Percentiles rank a stretch among this genome's conserved stretches.
Evolutionary conservation across 306 rosid species (phyloP).

Genomic region (Rosa lucieae): DNA sequence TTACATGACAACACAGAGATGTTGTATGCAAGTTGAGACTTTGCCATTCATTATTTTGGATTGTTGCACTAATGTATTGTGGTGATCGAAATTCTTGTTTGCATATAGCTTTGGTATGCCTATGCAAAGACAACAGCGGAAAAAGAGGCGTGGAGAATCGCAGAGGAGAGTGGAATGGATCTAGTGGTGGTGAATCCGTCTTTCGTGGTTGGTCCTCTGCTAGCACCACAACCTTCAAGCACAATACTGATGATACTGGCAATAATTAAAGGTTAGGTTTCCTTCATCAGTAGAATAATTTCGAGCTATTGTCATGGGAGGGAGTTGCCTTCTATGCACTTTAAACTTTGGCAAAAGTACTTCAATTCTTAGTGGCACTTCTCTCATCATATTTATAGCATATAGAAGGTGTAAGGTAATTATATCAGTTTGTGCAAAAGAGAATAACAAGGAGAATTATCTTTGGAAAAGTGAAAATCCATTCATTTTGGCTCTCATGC

Average conservation of each 20-base stretch:
- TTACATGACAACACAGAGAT: background rate
- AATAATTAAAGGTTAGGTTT: constrained; percentile 49
- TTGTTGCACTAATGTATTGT: background rate
- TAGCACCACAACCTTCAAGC: constrained; percentile 80
- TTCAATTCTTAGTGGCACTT: background rate
- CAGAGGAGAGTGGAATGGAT: constrained; percentile 59
- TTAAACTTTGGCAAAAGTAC: background rate
- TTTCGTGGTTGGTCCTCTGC: constrained; percentile 77
- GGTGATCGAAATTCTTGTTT: background rate
- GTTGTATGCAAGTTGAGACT: background rate
- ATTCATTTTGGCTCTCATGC: background rate
- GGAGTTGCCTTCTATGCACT: background rate
- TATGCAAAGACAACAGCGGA: constrained; percentile 78
- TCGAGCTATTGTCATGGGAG: background rate
- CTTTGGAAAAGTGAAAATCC: background rate
- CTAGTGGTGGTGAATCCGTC: constrained; percentile 79
- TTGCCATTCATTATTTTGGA: background rate
- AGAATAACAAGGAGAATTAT: background rate
- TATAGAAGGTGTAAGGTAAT: background rate
- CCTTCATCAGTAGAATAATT: background rate
- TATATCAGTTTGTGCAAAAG: background rate
- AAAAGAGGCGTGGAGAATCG: constrained; percentile 72
- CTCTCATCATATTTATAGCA: background rate
- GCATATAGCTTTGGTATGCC: constrained; percentile 77
- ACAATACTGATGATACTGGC: constrained; percentile 50